Conservation (phyloP, 2,329 filamentous ascomycete species). For the Ceratocystis smalleyi region DNA sequence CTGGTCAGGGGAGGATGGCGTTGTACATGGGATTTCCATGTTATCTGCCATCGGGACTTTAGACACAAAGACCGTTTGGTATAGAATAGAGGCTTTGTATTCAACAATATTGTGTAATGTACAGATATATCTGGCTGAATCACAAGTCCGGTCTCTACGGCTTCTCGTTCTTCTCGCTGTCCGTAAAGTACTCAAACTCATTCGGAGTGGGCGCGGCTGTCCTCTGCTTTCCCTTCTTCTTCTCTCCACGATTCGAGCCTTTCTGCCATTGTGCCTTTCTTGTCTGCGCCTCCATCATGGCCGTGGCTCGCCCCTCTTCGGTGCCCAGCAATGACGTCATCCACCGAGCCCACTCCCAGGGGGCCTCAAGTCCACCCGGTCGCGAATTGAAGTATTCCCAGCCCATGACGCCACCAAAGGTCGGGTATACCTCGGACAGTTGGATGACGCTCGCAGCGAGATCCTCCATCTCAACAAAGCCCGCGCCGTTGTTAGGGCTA, state of each 20-base stretch:
- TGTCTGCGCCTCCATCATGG: slow-evolving; percentile 20
- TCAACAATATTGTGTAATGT: background rate
- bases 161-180: slow-evolving; percentile 17
- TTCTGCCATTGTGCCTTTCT: slow-evolving; percentile 15
- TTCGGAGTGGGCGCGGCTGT: slow-evolving; percentile 19
- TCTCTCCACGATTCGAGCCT: background rate
- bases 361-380: slow-evolving; percentile 44
- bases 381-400: slow-evolving; percentile 89
- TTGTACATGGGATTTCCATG: background rate
- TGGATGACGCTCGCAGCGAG: slow-evolving; percentile 29
- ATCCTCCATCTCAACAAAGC: slow-evolving; percentile 35
- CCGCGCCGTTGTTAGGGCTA: slow-evolving; percentile 54
- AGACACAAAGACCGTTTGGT: background rate
- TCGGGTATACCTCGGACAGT: slow-evolving; percentile 37
- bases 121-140: background rate
- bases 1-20: background rate
- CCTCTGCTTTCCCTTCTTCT: background rate
- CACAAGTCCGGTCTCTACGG: background rate
- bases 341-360: slow-evolving; percentile 64
- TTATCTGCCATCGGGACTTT: background rate
- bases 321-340: slow-evolving; percentile 36
- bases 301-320: slow-evolving; percentile 14
- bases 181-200: slow-evolving; percentile 26
- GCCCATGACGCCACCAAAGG: slow-evolving; percentile 78
- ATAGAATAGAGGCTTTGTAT: background rate